A percentile compares a stretch with the other conserved stretches of the same genome.
Evolutionary conservation across 345 rosid genomes (phyloP).

Genomic region (Excoecaria agallocha): DNA sequence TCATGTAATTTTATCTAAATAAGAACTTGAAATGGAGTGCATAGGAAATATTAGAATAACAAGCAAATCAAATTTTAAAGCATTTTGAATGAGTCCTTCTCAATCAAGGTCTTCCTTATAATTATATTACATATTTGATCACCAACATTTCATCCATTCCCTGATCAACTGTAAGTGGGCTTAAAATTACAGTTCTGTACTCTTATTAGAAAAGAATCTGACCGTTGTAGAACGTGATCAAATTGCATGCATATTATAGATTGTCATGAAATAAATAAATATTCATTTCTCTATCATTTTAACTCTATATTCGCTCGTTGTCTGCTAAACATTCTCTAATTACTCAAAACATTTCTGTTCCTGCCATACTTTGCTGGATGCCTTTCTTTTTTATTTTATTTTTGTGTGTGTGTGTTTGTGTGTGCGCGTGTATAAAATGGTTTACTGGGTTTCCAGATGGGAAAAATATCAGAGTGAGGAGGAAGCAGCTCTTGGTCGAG

Average conservation of each 20-base stretch:
- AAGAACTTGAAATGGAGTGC: background rate
- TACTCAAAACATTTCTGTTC: too few species aligned
- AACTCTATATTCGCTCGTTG: background rate
- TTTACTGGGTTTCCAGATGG: constrained; percentile 63
- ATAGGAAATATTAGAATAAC: background rate
- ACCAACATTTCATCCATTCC: background rate
- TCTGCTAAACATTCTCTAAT: background rate
- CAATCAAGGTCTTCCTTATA: background rate
- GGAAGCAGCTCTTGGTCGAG: constrained; percentile 98
- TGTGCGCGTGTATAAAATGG: constrained; percentile 5
- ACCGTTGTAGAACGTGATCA: background rate
- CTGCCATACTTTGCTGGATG: too few species aligned
- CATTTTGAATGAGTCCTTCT: background rate
- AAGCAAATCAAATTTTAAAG: background rate
- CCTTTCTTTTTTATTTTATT: too few species aligned
- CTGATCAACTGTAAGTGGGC: background rate
- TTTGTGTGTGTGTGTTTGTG: too few species aligned
- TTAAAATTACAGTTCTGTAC: background rate
- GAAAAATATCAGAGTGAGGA: constrained; percentile 94
- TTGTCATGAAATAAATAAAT: background rate
- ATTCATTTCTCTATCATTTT: background rate
- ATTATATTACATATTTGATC: background rate
- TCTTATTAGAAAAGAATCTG: background rate
- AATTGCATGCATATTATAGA: background rate
- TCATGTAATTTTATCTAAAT: background rate